Base-by-base conservation (phyloP, 257 asterid species). In the Nicotiana undulata region DNA sequence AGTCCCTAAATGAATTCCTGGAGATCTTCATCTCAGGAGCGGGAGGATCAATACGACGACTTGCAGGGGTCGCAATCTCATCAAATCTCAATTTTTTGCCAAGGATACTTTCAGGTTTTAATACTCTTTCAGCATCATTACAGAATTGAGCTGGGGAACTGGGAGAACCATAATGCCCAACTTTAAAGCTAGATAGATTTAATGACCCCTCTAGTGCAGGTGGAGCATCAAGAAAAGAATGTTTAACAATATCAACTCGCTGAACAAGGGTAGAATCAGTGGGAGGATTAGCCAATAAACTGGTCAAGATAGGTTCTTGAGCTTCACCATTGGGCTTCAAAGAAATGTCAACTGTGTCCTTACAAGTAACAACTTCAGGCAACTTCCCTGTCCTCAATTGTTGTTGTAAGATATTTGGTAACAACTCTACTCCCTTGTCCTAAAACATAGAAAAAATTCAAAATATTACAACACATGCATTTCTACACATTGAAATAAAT, bases 351-450 rank as follows among this genome's bases (percentile, higher is more conserved):
- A 40, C 78, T 81, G 80, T 89, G 46, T 82, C 79, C 79, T 28
- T 63, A 49, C 85, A 40, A 78, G 63, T 34, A 60, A 52, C 79
- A 20, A 80, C 85, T 83, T 90, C 94, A 37, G 90, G 88, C 76
- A 89, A 81, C 76, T 84, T 88, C 81, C 97, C 97, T 34, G 85
- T 58, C 89, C 89, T 94, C 80, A 92, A 74, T 81, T 92, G 90
- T 81, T 90, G 95, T 86, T 90, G 93, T 80, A 90, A 52, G 78
- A 89, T 68, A 59, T 90, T 96, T 6, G 99, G 98, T 86, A 96
- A 85, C 86, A 94, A 83, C 80, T 91, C 95, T 63, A 94, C 84
- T 81, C 99, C 88, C 85, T 90, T 94, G 72, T 81, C 87, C 99
- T 96, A 89, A 86, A 84, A 40, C 49, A 40, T 9, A 40, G 3